A percentile compares a stretch with the other conserved stretches of the same genome.
phyloP scores from a whole-genome alignment of 2,329 filamentous ascomycete species.

The Laburnicola sp. region DNA sequence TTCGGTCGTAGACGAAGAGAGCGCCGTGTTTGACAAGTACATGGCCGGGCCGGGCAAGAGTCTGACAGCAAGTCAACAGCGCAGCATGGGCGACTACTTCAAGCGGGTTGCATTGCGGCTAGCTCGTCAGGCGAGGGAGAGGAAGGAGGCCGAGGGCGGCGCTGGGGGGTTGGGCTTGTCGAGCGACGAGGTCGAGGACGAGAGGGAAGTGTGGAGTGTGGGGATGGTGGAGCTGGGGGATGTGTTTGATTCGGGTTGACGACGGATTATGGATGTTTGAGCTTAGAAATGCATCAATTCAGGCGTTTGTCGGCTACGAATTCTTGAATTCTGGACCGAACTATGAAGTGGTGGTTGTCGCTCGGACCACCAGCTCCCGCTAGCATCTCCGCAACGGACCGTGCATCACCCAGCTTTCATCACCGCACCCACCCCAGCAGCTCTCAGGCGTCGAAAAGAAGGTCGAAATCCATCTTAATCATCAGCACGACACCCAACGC shows the following conservation, averaged over 20 bases:
- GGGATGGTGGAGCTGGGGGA: constrained; percentile 84
- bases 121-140: constrained; percentile 83
- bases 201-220: constrained; percentile 93
- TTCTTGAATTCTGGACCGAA: too few species aligned
- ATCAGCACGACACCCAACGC: too few species aligned
- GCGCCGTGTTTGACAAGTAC: constrained; percentile 87
- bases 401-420: constrained; percentile 31
- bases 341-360: neutral
- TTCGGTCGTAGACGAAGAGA: constrained; percentile 84
- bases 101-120: constrained; percentile 85
- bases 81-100: constrained; percentile 96
- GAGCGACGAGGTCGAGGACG: constrained; percentile 91
- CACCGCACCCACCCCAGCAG: constrained; percentile 23
- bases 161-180: constrained; percentile 81
- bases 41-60: constrained; percentile 68
- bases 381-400: neutral
- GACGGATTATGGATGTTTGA: too few species aligned
- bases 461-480: constrained; percentile 13
- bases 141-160: constrained; percentile 88
- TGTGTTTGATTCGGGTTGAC: constrained; percentile 38
- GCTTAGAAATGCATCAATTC: too few species aligned
- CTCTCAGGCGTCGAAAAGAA: too few species aligned
- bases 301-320: too few species aligned
- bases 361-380: neutral
- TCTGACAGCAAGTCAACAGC: constrained; percentile 72